Base-by-base conservation (phyloP, 2,329 filamentous ascomycete species). In the Balansia obtecta region DNA sequence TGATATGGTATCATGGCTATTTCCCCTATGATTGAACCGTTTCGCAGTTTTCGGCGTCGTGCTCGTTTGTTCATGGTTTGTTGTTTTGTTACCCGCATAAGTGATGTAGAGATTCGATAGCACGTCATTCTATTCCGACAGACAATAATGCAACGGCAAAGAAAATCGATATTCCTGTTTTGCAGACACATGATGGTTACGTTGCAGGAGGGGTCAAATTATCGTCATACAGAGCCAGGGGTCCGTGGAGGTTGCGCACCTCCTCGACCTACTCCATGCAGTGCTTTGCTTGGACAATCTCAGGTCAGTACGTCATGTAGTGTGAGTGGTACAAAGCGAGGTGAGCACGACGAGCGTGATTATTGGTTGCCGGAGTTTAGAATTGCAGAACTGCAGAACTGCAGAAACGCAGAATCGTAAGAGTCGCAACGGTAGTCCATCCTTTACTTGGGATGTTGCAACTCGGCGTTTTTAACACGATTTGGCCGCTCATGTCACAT, bases 251-350 rank as follows among this genome's bases (percentile, higher is more conserved):
- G 34, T 34, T 50, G 48, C 48, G 37, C n/a, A 22, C 32, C n/a
- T 45, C 32, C n/a, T 45, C 32, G 34, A n/a, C 22, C 5, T 20
- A 5, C 48, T 22, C n/a, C 34, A 16, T 45, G 5, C 34, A 37
- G 15, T 37, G 34, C 48, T 32, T 13, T 10, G 48, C 45, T 39
- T 39, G 34, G 42, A 41, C 42, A 50, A 45, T 45, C 42, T 50
- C 22, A 41, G 40, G 37, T 50, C 13, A 11, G 30, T 22, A n/a
- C n/a, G n/a, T n/a, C n/a, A n/a, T n/a, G n/a, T n/a, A 5, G 27
- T 40, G 37, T 50, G 48, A 30, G 48, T 50, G 12, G 42, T 22
- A 45, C 48, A 45, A 22, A 22, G 27, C 33, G 20, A 45, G 41
- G 22, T 12, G 34, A 20, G 18, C 30, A 45, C 11, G n/a, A 45